Conservation (phyloP, 2,329 filamentous ascomycete genomes). For the Alternaria arborescens region DNA sequence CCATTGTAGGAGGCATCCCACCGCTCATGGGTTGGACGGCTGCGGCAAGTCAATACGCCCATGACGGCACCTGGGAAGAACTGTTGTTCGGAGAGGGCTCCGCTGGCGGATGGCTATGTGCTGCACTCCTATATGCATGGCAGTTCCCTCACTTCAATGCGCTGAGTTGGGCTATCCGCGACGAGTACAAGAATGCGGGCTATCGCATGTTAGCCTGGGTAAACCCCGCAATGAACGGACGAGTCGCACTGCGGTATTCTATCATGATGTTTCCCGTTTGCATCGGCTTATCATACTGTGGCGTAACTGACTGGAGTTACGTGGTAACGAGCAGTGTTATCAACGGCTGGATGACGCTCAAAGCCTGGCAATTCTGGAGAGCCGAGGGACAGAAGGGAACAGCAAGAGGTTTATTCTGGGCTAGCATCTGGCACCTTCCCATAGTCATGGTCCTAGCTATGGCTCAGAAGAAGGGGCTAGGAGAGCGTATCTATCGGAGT, state of each 20-base stretch:
- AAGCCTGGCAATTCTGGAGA: constrained; percentile 84
- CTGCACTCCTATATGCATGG: constrained; percentile 87
- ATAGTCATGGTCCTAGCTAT: constrained; percentile 89
- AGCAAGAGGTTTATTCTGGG: constrained; percentile 91
- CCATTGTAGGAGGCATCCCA: constrained; percentile 89
- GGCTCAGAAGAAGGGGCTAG: constrained; percentile 85
- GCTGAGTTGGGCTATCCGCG: constrained; percentile 84
- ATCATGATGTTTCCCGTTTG: constrained; percentile 88
- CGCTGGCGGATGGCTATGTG: constrained; percentile 87
- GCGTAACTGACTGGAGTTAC: constrained; percentile 87
- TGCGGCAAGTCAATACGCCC: constrained; percentile 84
- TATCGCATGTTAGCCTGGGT: constrained; percentile 83
- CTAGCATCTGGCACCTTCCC: constrained; percentile 95
- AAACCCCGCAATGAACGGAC: constrained; percentile 82
- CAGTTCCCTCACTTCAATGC: constrained; percentile 99
- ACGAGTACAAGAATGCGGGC: constrained; percentile 81
- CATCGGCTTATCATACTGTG: constrained; percentile 76
- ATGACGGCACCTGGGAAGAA: constrained; percentile 71
- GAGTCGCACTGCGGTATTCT: constrained; percentile 89
- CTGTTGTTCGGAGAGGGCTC: constrained; percentile 75
- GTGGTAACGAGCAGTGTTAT: constrained; percentile 80
- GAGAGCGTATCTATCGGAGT: constrained; percentile 43
- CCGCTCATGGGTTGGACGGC: constrained; percentile 98
- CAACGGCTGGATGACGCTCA: constrained; percentile 84
- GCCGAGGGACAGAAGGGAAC: constrained; percentile 79